Conservation (phyloP, 1,284 basidiomycete genomes). For the Pseudomicrostroma phylloplanum region DNA sequence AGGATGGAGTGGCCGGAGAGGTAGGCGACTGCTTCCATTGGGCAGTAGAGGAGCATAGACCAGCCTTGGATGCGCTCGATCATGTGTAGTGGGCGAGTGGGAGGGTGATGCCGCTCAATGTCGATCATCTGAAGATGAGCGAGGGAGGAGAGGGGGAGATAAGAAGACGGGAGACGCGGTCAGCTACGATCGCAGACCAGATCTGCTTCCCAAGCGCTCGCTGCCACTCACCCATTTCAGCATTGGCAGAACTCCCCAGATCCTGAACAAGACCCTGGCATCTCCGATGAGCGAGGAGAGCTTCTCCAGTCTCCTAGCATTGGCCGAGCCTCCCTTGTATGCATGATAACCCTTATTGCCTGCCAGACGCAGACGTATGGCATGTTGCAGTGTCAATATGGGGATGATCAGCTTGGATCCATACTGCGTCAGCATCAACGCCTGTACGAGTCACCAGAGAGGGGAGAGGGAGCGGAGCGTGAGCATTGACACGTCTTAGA, state of each 20-base stretch:
- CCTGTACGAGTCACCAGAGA: slow-evolving; percentile 9
- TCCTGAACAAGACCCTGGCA: slow-evolving; percentile 42
- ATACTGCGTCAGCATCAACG: slow-evolving; percentile 48
- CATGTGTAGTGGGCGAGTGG: slow-evolving; percentile 40
- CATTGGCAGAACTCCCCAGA: slow-evolving; percentile 50
- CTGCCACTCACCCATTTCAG: slow-evolving; percentile 33
- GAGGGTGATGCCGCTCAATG: slow-evolving; percentile 40
- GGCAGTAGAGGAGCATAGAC: slow-evolving; percentile 48
- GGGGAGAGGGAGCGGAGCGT: not conserved
- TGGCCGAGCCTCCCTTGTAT: slow-evolving; percentile 21
- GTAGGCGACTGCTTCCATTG: slow-evolving; percentile 48
- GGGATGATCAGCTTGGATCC: slow-evolving; percentile 39
- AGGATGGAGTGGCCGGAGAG: slow-evolving; percentile 44
- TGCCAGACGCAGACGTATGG: slow-evolving; percentile 32
- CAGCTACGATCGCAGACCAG: not conserved
- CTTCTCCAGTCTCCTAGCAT: slow-evolving; percentile 26
- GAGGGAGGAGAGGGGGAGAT: not conserved
- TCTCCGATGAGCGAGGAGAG: slow-evolving; percentile 37
- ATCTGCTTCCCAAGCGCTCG: not conserved
- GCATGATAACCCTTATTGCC: slow-evolving; percentile 22
- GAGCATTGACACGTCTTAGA: not conserved
- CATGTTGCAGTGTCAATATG: slow-evolving; percentile 38
- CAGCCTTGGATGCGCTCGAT: slow-evolving; percentile 49
- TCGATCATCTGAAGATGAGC: slow-evolving; percentile 45
- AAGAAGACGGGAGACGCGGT: not conserved